phyloP scores from a whole-genome alignment of 1,284 basidiomycete genomes.

The Rhodotorula sp. region DNA sequence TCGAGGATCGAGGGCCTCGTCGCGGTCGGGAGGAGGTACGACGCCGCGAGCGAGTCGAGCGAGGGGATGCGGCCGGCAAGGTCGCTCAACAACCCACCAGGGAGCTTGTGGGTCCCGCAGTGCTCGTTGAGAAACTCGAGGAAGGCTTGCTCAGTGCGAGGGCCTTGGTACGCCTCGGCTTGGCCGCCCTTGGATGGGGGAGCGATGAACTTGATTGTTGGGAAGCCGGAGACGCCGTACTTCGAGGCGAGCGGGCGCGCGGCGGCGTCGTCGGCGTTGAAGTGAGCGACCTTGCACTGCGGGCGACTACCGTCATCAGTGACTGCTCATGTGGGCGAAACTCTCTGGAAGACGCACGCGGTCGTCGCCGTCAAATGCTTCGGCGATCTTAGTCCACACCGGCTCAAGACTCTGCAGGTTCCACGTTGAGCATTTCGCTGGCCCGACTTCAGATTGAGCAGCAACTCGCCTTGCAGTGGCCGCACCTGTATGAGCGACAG shows the following conservation, averaged over 20 bases:
- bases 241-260: constrained; percentile 73
- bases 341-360: constrained; percentile 56
- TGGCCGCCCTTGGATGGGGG: constrained; percentile 60
- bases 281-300: constrained; percentile 81
- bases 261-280: constrained; percentile 80
- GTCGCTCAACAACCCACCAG: constrained; percentile 76
- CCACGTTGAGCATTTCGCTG: no score
- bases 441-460: no score
- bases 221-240: constrained; percentile 57
- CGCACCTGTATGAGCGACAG: constrained; percentile 45
- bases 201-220: constrained; percentile 68
- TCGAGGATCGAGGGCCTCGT: constrained; percentile 62
- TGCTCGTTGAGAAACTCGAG: constrained; percentile 69
- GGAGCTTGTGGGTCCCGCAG: constrained; percentile 78
- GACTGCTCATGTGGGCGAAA: not conserved
- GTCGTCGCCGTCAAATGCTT: constrained; percentile 71
- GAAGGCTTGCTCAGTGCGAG: constrained; percentile 53
- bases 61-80: constrained; percentile 75
- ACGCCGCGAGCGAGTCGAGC: constrained; percentile 73
- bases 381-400: constrained; percentile 78
- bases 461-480: constrained; percentile 51
- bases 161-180: constrained; percentile 54
- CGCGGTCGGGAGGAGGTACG: constrained; percentile 67
- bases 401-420: constrained; percentile 58
- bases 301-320: not conserved